These are phyloP conservation scores for Tetraselmis chui DNA, from an alignment of 139 green algal species.

Conservation along the genomic window DNA sequence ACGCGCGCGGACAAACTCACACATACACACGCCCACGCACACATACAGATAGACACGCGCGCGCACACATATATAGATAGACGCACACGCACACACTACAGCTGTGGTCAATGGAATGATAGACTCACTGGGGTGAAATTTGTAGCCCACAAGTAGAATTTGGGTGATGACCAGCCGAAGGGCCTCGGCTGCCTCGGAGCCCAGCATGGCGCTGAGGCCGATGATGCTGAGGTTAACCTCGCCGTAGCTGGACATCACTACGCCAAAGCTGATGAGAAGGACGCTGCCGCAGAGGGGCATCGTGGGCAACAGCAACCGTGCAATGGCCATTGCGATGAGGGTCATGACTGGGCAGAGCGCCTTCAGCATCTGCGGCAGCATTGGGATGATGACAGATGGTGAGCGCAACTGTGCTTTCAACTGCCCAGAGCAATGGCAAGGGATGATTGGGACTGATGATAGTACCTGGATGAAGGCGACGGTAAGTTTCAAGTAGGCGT, in stretches of 20 bases:
- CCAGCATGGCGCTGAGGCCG: slow-evolving; percentile 68
- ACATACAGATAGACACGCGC: too few relatives aligned
- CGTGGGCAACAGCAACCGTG: slow-evolving; percentile 61
- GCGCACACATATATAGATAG: too few relatives aligned
- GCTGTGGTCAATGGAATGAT: too few relatives aligned
- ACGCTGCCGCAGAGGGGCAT: slow-evolving; percentile 48
- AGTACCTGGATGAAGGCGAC: slow-evolving; percentile 49
- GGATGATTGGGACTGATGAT: background rate
- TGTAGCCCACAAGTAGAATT: slow-evolving; percentile 69
- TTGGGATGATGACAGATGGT: too few relatives aligned
- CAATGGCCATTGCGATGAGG: slow-evolving; percentile 74
- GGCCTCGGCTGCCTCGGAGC: slow-evolving; percentile 59
- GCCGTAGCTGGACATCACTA: slow-evolving; percentile 20
- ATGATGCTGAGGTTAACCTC: slow-evolving; percentile 53
- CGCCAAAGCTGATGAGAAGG: slow-evolving; percentile 48
- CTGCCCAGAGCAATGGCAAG: too few relatives aligned
- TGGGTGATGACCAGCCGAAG: slow-evolving; percentile 82
- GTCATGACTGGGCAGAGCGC: slow-evolving; percentile 85
- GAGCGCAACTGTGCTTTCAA: too few relatives aligned
- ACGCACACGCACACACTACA: too few relatives aligned
- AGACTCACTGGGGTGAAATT: slow-evolving; percentile 71
- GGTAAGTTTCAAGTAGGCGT: slow-evolving; percentile 49
- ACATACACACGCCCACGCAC: too few relatives aligned
- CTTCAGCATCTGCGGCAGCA: slow-evolving; percentile 52
- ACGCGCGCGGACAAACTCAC: too few relatives aligned